These are phyloP conservation scores for Vigna angularis DNA, from an alignment of 306 rosid genomes.

Conservation along the genomic window DNA sequence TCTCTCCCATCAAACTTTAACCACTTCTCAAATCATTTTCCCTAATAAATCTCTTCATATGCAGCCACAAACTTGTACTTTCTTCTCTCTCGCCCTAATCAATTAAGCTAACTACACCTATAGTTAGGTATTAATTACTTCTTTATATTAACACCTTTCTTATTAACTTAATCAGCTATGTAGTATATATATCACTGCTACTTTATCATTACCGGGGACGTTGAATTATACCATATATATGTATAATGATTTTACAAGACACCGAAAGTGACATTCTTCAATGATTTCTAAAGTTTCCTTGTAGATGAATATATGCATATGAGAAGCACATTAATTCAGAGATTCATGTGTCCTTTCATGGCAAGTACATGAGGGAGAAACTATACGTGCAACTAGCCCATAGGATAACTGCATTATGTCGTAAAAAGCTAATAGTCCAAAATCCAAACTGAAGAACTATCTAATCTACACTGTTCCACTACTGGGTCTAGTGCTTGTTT, in stretches of 20 bases:
- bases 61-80: constrained; percentile 52
- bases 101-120: too few relatives aligned
- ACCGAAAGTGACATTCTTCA: constrained; percentile 60
- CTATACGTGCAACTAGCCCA: constrained; percentile 39
- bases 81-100: background rate
- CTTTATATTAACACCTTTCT: too few relatives aligned
- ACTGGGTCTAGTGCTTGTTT: background rate
- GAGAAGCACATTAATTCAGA: constrained; percentile 5
- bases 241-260: constrained; percentile 16
- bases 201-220: background rate
- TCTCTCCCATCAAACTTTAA: constrained; percentile 63
- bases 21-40: constrained; percentile 57
- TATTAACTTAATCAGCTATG: constrained; percentile 29
- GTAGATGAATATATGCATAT: background rate
- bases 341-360: constrained; percentile 34
- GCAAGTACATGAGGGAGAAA: constrained; percentile 30
- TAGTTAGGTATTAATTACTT: too few relatives aligned
- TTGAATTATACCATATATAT: too few relatives aligned
- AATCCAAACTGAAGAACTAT: constrained; percentile 38
- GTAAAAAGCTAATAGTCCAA: constrained; percentile 44
- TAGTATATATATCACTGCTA: background rate
- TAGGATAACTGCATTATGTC: constrained; percentile 18
- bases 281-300: constrained; percentile 36
- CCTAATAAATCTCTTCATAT: constrained; percentile 50
- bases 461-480: constrained; percentile 16